Base-by-base conservation (phyloP, 2,329 filamentous ascomycete genomes). In the Ophiostoma angusticollis region DNA sequence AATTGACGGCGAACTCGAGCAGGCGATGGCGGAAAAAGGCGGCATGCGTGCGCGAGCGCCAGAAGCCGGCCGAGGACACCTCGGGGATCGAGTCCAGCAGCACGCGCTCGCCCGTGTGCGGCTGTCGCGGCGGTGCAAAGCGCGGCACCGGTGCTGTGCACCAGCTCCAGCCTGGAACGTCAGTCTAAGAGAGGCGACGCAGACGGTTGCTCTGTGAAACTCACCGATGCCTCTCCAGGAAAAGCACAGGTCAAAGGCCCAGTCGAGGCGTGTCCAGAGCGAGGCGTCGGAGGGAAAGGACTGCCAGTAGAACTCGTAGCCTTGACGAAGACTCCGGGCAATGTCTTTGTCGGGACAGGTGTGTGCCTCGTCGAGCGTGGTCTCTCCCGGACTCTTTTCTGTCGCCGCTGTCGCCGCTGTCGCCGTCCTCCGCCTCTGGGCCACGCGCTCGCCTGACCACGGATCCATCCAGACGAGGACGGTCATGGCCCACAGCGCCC, bases 221-320 rank as follows among this genome's bases (percentile, higher is more conserved):
- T 45, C 58, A 69, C 73, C 73, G 21, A 66, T 61, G 29, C 71
- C 65, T 27, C 74, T 64, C 47, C 74, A 69, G 37, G 67, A 68
- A 22, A 60, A 58, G 12, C 65, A 55, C n/a, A 79, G 59, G 46
- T 78, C 74, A 13, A 64, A 49, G 1, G 64, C 58, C 75, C 75
- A 80, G 46, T 58, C 58, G 7, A 78, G 52, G 9, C 75, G 65
- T 29, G 67, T 54, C 18, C 50, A 37, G 32, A 75, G 66, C 1
- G 67, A 53, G 2, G 55, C 67, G 3, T 67, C 52, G 4, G 61
- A 59, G 0, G 74, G 75, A 46, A 69, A 80, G 1, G 63, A 55
- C 51, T 80, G 67, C 75, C 75, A 80, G 49, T 69, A 66, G 40
- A 76, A 77, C 41, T 71, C 63, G 32, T 58, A 58, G 23, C 44